Evolutionary conservation across 306 rosid genomes (phyloP).

Genomic region (Quercus suber): DNA sequence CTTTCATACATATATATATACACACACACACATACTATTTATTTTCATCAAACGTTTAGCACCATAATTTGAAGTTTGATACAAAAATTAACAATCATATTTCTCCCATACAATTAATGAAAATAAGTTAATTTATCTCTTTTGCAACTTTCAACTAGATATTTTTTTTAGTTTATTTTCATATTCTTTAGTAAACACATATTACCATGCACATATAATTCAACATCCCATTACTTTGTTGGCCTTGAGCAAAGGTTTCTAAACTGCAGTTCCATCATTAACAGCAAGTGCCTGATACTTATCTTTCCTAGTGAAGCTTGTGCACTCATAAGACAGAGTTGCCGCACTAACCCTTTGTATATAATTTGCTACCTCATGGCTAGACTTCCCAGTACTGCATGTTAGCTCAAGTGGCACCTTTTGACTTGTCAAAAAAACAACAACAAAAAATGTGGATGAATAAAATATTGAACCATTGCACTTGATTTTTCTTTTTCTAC

Average conservation of each 20-base stretch:
- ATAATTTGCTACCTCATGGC: constrained; percentile 86
- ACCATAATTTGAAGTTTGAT: background rate
- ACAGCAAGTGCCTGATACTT: constrained; percentile 81
- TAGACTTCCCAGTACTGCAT: constrained; percentile 48
- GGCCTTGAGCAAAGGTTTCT: constrained; percentile 25
- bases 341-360: constrained; percentile 74
- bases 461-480: too few species aligned
- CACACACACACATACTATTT: background rate
- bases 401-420: constrained; percentile 49
- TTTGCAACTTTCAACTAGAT: too few species aligned
- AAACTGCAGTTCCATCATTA: constrained; percentile 60
- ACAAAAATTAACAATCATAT: background rate
- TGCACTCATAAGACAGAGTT: constrained; percentile 68
- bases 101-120: background rate
- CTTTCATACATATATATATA: background rate
- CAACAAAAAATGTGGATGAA: too few species aligned
- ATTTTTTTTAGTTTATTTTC: too few species aligned
- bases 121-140: background rate
- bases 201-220: background rate
- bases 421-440: constrained; percentile 29
- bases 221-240: background rate
- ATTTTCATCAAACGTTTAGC: background rate
- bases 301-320: constrained; percentile 67
- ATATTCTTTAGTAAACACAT: too few species aligned
- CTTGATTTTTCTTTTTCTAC: too few species aligned